phyloP scores from a whole-genome alignment of 2,329 filamentous ascomycete species.

The Lecanoromycetidae sp. region DNA sequence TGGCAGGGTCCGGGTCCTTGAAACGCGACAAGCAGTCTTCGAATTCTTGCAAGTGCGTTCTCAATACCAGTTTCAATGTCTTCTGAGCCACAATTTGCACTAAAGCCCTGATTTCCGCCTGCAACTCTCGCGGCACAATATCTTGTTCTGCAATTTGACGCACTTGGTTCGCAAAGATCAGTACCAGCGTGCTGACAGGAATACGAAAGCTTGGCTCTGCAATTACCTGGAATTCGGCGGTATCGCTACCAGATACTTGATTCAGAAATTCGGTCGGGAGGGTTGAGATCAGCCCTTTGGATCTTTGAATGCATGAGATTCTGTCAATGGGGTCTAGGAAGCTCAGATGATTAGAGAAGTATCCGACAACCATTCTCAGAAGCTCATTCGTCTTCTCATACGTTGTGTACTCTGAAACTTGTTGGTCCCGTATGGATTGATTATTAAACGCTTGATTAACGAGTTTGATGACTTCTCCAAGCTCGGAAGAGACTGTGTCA shows the following conservation, averaged over 20 bases:
- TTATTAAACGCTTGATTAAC: constrained; percentile 20
- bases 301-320: constrained; percentile 32
- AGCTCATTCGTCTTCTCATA: background rate
- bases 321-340: constrained; percentile 46
- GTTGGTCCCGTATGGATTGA: background rate
- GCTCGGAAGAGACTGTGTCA: constrained; percentile 39
- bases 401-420: background rate
- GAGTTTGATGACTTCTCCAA: constrained; percentile 28
- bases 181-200: constrained; percentile 6
- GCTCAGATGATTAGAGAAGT: constrained; percentile 36
- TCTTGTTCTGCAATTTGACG: constrained; percentile 28
- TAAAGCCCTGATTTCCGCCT: constrained; percentile 30
- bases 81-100: constrained; percentile 17
- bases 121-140: constrained; percentile 23
- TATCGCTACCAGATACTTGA: background rate
- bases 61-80: background rate
- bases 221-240: background rate
- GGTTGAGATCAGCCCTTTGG: constrained; percentile 26
- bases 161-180: constrained; percentile 30
- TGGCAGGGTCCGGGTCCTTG: background rate
- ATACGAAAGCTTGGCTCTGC: constrained; percentile 2
- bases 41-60: background rate
- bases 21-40: background rate
- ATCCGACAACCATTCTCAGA: constrained; percentile 30
- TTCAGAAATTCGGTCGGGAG: constrained; percentile 29